Evolutionary conservation across 2,329 filamentous ascomycete genomes (phyloP).

Genomic region (Pseudogymnoascus sp.): DNA sequence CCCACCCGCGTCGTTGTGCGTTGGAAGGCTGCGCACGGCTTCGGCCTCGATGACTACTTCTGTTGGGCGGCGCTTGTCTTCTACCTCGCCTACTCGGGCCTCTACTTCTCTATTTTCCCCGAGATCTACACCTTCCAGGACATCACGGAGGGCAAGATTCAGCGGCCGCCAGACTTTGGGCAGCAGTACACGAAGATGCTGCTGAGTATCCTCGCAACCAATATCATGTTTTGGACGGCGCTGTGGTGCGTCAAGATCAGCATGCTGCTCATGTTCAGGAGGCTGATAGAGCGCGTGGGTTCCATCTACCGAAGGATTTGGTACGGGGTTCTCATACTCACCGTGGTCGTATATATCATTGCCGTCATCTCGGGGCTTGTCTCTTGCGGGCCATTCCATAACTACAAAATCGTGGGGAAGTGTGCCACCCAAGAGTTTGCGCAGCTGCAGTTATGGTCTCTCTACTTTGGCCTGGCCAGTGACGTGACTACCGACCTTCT

Average conservation of each 20-base stretch:
- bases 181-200: background rate
- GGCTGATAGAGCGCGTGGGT: background rate
- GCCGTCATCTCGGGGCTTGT: background rate
- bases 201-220: background rate
- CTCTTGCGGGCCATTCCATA: background rate
- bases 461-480: background rate
- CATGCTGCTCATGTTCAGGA: background rate
- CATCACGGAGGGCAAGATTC: background rate
- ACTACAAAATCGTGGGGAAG: background rate
- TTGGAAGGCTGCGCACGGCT: background rate
- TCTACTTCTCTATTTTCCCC: background rate
- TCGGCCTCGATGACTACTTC: background rate
- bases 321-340: background rate
- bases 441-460: background rate
- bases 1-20: constrained; percentile 1
- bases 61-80: background rate
- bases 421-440: background rate
- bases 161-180: background rate
- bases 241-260: background rate
- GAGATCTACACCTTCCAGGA: background rate
- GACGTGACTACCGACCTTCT: background rate
- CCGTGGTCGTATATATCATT: background rate
- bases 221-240: background rate
- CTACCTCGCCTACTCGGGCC: background rate
- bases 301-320: background rate